Base-by-base conservation (phyloP, 2,329 filamentous ascomycete genomes). In the Corynespora cassiicola region DNA sequence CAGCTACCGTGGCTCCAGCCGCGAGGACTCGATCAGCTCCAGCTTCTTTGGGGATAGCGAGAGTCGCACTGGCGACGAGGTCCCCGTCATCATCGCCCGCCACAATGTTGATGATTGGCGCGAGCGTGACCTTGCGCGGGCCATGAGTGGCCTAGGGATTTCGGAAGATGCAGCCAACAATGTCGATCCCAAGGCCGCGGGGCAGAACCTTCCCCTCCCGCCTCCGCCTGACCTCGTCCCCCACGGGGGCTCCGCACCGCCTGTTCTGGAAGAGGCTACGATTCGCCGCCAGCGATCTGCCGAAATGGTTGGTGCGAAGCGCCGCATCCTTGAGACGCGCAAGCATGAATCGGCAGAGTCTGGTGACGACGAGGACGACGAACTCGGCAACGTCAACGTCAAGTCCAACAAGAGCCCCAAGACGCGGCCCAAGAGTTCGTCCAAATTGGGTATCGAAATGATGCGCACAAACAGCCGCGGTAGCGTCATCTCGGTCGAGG, bases 381-480 rank as follows among this genome's bases (percentile, higher is more conserved):
- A 96, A 59, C 77, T 95, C 5, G 90, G 88, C 6, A 76, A 77
- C 53, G 61, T 72, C 11, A 74, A 73, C 55, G 68, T 69, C 42
- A 75, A 72, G 45, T 70, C 68, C 44, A n/a, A n/a, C n/a, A 75
- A 71, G 69, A 86, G 68, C 66, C 77, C 56, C 75, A 70, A 67
- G 42, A 59, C 69, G 11, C 61, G 69, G n/a, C 61, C 69, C 10
- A 73, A 73, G 35, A 69, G 71, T 2, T 68, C 67, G 36, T 96
- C 90, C 1, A 96, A 96, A 68, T 80, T 97, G 2, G 90, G 90
- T 2, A 94, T 90, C 32, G 92, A 97, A 68, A 96, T 97, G 92
- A 92, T 96, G 89, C 84, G 92, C 31, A 95, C 92, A 14, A 95
- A 96, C 66, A 96, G 90, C 61, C 87, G 92, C 56, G 92, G 95